Conservation (phyloP, 306 rosid species). For the Quercus berberidifolia region DNA sequence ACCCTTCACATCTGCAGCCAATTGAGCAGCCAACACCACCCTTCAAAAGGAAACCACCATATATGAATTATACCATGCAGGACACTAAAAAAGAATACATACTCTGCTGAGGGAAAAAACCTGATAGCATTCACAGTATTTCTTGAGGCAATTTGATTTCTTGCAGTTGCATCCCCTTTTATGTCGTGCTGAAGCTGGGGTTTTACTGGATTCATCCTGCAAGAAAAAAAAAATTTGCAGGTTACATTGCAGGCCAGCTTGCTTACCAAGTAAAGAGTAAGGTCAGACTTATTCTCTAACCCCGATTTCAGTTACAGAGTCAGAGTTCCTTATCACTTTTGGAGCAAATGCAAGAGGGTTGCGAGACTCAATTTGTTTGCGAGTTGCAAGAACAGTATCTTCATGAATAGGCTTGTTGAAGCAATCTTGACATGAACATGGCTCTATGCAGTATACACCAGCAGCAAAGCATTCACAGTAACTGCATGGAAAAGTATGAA, state of each 20-base stretch:
- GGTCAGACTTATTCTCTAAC: slow-evolving; percentile 36
- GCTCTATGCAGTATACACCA: slow-evolving; percentile 85
- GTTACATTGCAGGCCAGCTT: slow-evolving; percentile 4
- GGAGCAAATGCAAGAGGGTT: slow-evolving; percentile 98
- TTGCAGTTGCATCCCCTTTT: slow-evolving; percentile 94
- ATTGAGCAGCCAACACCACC: slow-evolving; percentile 91
- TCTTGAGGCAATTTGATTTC: slow-evolving; percentile 83
- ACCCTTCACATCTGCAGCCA: slow-evolving; percentile 83
- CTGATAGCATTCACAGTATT: slow-evolving; percentile 91
- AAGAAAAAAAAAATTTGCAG: slow-evolving; percentile 15
- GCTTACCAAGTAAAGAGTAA: background rate
- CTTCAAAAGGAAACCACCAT: slow-evolving; percentile 39
- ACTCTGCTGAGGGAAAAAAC: slow-evolving; percentile 33
- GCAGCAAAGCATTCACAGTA: slow-evolving; percentile 95
- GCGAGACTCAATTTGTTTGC: slow-evolving; percentile 82
- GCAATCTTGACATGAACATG: slow-evolving; percentile 82
- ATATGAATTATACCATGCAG: slow-evolving; percentile 27
- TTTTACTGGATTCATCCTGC: slow-evolving; percentile 77
- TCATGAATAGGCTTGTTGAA: slow-evolving; percentile 80
- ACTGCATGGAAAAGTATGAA: slow-evolving; percentile 37
- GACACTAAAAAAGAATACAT: slow-evolving; percentile 5
- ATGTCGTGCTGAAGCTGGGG: slow-evolving; percentile 80
- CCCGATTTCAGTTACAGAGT: slow-evolving; percentile 60
- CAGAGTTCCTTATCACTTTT: slow-evolving; percentile 67
- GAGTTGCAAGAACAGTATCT: slow-evolving; percentile 74